Base-by-base conservation (phyloP, 345 rosid species). In the Diplotaxis tenuifolia region DNA sequence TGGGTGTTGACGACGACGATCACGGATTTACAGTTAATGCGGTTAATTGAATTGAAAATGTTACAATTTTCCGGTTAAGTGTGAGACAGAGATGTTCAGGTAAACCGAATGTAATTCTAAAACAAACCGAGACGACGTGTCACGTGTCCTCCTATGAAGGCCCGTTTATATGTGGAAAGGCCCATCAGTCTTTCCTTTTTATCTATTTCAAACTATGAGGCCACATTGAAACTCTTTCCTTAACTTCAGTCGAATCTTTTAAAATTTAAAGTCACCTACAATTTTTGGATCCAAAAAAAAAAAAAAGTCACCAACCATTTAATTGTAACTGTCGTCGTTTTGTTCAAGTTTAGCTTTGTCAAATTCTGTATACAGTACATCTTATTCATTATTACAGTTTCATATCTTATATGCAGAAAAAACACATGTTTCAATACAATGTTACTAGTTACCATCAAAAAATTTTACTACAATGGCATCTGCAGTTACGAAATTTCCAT, bases 1-100 rank as follows among this genome's bases (percentile, higher is more conserved):
- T 60, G 61, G 66, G 47, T 25, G 47, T 11, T 0, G 47, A 45
- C 16, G 77, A 45, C 9, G 72, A 65, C 45, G 62, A 49, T 45
- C 57, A 19, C 78, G 19, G 63, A 20, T 36, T 20, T 32, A 52
- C 69, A 0, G 62, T 5, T 20, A 15, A 5, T 58, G 1, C 70
- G 67, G 74, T 65, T 29, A 50, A 2, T 6, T 25, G n/a, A 47
- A 58, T 12, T 50, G 21, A 65, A 71, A 25, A 53, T 71, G 70
- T 36, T 61, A 3, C 21, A 60, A 18, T 28, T 16, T 71, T 32
- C 73, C 68, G 76, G 80, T 71, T 72, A 0, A 0, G 1, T n/a
- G 0, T n/a, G 15, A 34, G 28, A 55, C 2, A 4, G 6, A 11
- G 28, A n/a, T n/a, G n/a, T n/a, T 45, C 59, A 19, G 4, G 9